Base-by-base conservation (phyloP, 352 stramenopile species). In the Pythium phragmiticola region DNA sequence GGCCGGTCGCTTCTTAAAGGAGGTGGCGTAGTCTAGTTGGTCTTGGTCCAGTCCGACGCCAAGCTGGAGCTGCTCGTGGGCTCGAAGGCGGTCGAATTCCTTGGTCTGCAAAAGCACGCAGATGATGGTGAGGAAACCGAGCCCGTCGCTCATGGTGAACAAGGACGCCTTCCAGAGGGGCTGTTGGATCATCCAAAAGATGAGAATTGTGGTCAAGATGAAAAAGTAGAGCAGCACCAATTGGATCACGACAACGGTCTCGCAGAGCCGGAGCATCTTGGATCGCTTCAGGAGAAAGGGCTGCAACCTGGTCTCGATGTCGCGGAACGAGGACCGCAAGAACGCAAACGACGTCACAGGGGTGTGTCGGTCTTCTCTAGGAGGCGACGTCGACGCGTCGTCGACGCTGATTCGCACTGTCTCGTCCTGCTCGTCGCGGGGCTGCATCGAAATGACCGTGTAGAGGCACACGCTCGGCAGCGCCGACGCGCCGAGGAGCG, bases 191-290 rank as follows among this genome's bases (percentile, higher is more conserved):
- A 41, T 19, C 46, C 45, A 61, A 12, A 59, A 28, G 14, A 59
- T 12, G 7, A 49, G 0, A 7, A 70, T 19, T 4, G 28, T 17
- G 8, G 51, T 12, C 0, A 59, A 17, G 19, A 75, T 37, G 17
- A 72, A 26, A 7, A 56, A 39, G 30, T 70, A 64, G 11, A 72
- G 53, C 70, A 49, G 72, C 68, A 91, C 66, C 14, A 66, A 85
- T 57, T 89, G 78, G 17, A 89, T 63, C 47, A 91, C 69, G 28
- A 88, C 74, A 60, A 87, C 65, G n/a, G 77, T 58, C 49, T 94
- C 85, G 60, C 87, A 89, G n/a, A 86, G 37, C 11, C 72, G 74
- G 26, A 94, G 64, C 28, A 82, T 60, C 4, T 64, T 45, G 3
- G 83, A 85, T 33, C 84, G 81, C 23, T 78, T 68, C n/a, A 94